phyloP scores from a whole-genome alignment of 768 basidiomycete genomes.

The Termitomyces sp. region DNA sequence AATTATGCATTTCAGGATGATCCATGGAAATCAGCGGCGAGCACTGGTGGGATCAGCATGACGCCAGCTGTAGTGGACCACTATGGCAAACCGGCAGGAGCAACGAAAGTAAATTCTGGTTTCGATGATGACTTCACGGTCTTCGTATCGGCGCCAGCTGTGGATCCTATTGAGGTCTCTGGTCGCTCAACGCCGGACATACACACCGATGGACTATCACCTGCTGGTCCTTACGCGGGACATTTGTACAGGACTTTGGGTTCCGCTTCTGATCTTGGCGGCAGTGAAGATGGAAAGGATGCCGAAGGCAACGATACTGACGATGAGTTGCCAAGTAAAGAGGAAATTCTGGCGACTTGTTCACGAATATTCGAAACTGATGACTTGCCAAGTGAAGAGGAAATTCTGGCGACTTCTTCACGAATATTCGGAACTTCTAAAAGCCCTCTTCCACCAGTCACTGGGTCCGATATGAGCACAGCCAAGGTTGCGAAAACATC shows the following conservation, averaged over 20 bases:
- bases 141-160: conserved; percentile 58
- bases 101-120: conserved; percentile 18
- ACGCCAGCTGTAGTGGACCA: conserved; percentile 21
- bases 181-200: conserved; percentile 18
- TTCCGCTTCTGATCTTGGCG: conserved; percentile 56
- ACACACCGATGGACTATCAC: conserved; percentile 12
- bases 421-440: conserved; percentile 41
- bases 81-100: neutral
- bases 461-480: neutral
- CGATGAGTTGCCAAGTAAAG: conserved; percentile 36
- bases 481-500: neutral
- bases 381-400: conserved; percentile 40
- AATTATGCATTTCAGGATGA: conserved; percentile 30
- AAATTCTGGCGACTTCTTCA: conserved; percentile 42
- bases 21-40: conserved; percentile 35
- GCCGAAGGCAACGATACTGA: conserved; percentile 18
- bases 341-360: conserved; percentile 45
- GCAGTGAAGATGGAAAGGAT: conserved; percentile 27
- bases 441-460: neutral
- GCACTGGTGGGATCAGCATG: conserved; percentile 20
- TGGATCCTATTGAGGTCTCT: conserved; percentile 15
- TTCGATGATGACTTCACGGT: conserved; percentile 82
- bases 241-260: conserved; percentile 47
- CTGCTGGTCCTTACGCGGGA: conserved; percentile 14
- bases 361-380: too few species aligned